Base-by-base conservation (phyloP, 306 rosid genomes). In the Glycine latifolia region DNA sequence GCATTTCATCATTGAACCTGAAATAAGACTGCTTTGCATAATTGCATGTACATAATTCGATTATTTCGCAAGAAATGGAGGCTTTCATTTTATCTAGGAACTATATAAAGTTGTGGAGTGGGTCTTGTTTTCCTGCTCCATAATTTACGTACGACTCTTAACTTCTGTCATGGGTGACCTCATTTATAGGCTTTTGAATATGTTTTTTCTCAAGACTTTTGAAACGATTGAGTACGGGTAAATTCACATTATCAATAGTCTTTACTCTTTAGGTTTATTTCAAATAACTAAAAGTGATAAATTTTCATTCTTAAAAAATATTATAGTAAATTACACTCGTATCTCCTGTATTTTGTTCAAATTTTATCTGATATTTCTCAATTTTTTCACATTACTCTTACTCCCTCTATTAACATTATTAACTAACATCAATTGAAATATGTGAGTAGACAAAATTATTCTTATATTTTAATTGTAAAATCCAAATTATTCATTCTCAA, bases 51-150 rank as follows among this genome's bases (percentile, higher is more conserved):
- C 8, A 43, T 6, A 43, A 43, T 43, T 43, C 8, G 83, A 75
- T 85, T 87, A 82, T 50, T 83, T 74, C 56, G 50, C 84, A 89
- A 89, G 89, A 52, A 54, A 85, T 89, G 80, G 54, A 81, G 50
- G 37, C 39, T 59, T 65, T 62, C 71, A 31, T 26, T 76, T 47
- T 67, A 60, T 79, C 73, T 85, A 62, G 55, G 59, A 75, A 85
- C 77, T 85, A 68, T 26, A 77, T 49, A 67, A 7, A 46, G 72
- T 82, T 39, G 43, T 4, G 43, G 43, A 39, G 43, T 39, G 43
- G 5, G 5, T 39, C 43, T 39, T 39, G 43, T 39, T 84, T 79
- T 85, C 87, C 12, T 60, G 72, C 67, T 17, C 79, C 68, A 15
- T 66, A 63, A 52, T 72, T 48, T 62, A 62, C 1, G 20, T 20